Conservation (phyloP, 2,329 filamentous ascomycete genomes). For the Xylariomycetidae sp. region DNA sequence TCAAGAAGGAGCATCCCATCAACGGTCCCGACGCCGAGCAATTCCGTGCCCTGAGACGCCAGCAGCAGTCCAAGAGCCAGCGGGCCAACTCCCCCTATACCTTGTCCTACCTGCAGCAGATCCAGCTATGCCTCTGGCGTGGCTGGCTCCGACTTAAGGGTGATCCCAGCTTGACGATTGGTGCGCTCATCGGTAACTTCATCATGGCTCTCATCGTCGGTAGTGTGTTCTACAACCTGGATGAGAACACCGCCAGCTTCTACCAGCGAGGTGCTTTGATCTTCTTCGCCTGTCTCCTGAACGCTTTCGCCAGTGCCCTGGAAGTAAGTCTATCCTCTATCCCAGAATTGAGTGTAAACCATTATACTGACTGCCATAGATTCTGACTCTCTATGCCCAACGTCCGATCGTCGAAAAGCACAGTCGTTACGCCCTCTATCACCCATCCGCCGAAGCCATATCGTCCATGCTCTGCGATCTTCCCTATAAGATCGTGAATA, state of each 20-base stretch:
- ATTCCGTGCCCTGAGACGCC: slow-evolving; percentile 49
- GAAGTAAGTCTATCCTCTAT: slow-evolving; percentile 45
- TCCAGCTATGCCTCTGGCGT: slow-evolving; percentile 73
- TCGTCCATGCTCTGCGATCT: slow-evolving; percentile 81
- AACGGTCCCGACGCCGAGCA: slow-evolving; percentile 49
- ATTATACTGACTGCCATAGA: slow-evolving; percentile 36
- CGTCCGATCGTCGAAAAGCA: slow-evolving; percentile 92
- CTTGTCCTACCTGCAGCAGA: slow-evolving; percentile 68
- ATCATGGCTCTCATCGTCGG: slow-evolving; percentile 71
- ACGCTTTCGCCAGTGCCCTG: slow-evolving; percentile 73
- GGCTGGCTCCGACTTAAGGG: slow-evolving; percentile 71
- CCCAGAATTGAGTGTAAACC: no score
- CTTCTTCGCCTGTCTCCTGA: slow-evolving; percentile 84
- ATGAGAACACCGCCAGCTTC: slow-evolving; percentile 62
- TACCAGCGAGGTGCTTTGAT: slow-evolving; percentile 72
- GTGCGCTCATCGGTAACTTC: slow-evolving; percentile 64
- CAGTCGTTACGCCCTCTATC: slow-evolving; percentile 77
- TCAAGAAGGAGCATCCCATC: slow-evolving; percentile 47
- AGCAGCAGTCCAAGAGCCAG: slow-evolving; percentile 50
- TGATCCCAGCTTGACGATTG: slow-evolving; percentile 69
- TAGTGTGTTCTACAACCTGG: slow-evolving; percentile 75
- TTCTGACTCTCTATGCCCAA: slow-evolving; percentile 80
- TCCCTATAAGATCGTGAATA: slow-evolving; percentile 74
- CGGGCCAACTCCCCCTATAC: slow-evolving; percentile 75
- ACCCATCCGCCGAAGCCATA: slow-evolving; percentile 82